Evolutionary conservation across 306 rosid species (phyloP), one percentile per base, ranked within the genome.

Genomic region (Corylus avellana): DNA sequence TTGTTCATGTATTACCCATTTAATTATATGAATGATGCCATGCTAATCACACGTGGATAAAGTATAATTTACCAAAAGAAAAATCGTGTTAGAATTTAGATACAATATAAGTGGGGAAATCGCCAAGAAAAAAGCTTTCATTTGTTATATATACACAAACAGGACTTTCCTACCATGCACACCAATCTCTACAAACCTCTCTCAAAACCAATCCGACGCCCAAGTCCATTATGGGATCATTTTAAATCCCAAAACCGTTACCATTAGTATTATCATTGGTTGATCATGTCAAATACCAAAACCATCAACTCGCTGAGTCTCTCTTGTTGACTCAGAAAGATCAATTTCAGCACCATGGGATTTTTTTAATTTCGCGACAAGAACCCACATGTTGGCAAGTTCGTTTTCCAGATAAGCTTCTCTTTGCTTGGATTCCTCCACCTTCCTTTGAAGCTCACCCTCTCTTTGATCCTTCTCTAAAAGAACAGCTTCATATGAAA

Each of bases 341-440:
- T 90, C 96, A 53, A 83, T 86, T 77, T 90, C 99, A 18, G 87
- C 76, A 80, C 97, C 96, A 8, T 89, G 90, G 32, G 92, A 84
- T 79, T 89, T 95, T 82, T 96, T 96, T 53, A 96, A 80, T 84
- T 91, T 96, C 18, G 99, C 96, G 80, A 96, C 99, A 56, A 93
- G 94, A 86, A 96, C 92, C 99, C 99, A 96, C 99, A 96, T 96
- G 85, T 91, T 93, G 70, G 98, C 98, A 14, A 96, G 97, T 83
- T 96, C 99, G 75, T 96, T 93, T 89, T 96, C 99, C 73, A 96
- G 82, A 72, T 90, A 93, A 22, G 96, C 97, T 84, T 96, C 99
- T 77, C 94, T 89, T 75, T 96, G 96, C 87, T 91, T 96, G 56
- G 97, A 91, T 85, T 96, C 99, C 89, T 93, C 99, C 2, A 93